Evolutionary conservation across 257 asterid genomes (phyloP).

Genomic region (Solanum bulbocastanum): DNA sequence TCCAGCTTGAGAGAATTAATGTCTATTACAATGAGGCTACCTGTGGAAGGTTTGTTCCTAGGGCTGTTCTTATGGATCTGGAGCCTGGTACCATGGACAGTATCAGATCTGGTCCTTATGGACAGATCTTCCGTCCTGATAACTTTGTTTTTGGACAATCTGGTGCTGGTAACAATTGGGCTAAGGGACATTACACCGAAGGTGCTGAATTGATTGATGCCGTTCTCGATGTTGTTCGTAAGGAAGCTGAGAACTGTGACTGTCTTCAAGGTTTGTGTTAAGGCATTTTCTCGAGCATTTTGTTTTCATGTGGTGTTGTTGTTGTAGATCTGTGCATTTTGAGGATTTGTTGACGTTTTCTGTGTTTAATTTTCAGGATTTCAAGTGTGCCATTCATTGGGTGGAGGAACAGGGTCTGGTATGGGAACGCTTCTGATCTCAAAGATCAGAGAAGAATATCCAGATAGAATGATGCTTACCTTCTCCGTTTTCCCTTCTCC

Average conservation of each 20-base stretch:
- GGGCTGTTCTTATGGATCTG: neutral
- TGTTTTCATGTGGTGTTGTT: neutral
- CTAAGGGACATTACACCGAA: neutral
- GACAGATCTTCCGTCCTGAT: neutral
- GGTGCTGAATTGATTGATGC: neutral
- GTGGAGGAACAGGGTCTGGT: neutral
- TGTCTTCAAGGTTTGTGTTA: neutral
- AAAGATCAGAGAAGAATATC: neutral
- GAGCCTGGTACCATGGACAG: neutral
- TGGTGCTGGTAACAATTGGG: conserved; percentile 3
- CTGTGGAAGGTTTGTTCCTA: neutral
- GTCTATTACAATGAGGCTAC: neutral
- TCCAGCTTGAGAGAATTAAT: neutral
- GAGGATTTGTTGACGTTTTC: neutral
- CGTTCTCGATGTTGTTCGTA: neutral
- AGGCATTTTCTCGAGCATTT: neutral
- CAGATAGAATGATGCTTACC: neutral
- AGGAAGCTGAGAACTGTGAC: neutral
- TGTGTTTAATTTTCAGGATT: neutral
- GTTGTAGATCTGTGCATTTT: neutral
- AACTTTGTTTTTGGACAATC: neutral
- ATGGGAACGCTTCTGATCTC: neutral
- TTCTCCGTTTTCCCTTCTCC: neutral
- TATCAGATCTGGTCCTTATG: neutral
- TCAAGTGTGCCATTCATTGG: neutral